Evolutionary conservation across 2,329 filamentous ascomycete genomes (phyloP).

Genomic region (Talaromyces marneffei): DNA sequence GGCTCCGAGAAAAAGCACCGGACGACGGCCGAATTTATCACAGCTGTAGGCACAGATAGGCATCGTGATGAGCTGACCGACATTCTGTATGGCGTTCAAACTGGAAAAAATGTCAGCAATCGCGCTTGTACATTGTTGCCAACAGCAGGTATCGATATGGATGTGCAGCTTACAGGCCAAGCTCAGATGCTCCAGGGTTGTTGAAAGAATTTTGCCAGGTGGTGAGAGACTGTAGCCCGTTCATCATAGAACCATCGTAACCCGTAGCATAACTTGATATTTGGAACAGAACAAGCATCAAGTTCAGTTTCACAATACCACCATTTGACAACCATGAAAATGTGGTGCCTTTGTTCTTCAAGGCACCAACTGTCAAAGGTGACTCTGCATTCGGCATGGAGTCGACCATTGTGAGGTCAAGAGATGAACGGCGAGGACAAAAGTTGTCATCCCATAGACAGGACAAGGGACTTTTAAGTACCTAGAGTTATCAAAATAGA

Average conservation of each 20-base stretch:
- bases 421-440: neutral
- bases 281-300: neutral
- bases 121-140: too few relatives aligned
- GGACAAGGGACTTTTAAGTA: neutral
- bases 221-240: slow-evolving; percentile 40
- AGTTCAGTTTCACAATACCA: neutral
- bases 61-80: slow-evolving; percentile 1
- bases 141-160: too few relatives aligned
- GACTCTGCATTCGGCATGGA: slow-evolving; percentile 1
- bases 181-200: neutral
- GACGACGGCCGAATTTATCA: neutral
- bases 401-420: neutral
- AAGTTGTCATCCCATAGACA: neutral
- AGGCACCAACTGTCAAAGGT: slow-evolving; percentile 5
- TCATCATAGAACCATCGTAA: slow-evolving; percentile 27
- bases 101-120: neutral
- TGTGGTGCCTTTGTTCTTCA: neutral
- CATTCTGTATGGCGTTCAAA: neutral
- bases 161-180: neutral
- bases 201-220: slow-evolving; percentile 22
- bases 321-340: neutral
- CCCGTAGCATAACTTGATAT: slow-evolving; percentile 4
- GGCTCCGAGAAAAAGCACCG: neutral
- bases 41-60: neutral
- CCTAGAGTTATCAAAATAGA: neutral